A percentile compares a stretch with the other conserved stretches of the same genome.
Evolutionary conservation across 257 asterid genomes (phyloP).

Genomic region (Fraxinus quadrangulata): DNA sequence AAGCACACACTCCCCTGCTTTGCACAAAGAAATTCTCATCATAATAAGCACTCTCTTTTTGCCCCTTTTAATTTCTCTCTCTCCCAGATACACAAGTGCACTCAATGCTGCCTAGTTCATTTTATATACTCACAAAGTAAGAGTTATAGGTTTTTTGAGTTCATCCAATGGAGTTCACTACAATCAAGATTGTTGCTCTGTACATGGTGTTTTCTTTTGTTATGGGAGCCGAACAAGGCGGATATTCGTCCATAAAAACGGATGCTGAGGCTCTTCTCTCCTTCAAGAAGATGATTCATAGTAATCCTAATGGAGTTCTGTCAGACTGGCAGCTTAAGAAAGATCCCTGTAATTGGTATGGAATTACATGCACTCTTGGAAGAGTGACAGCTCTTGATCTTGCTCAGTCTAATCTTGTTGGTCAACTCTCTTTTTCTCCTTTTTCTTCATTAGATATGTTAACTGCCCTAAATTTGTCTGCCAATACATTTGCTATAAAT

Average conservation of each 20-base stretch:
- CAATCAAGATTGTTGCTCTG: conserved; percentile 32
- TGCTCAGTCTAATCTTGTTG: conserved; percentile 63
- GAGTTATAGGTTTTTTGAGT: not conserved
- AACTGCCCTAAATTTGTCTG: conserved; percentile 64
- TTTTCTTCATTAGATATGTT: conserved; percentile 61
- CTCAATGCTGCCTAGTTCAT: conserved; percentile 15
- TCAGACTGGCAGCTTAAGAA: conserved; percentile 58
- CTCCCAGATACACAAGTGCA: conserved; percentile 25
- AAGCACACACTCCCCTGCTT: conserved; percentile 54
- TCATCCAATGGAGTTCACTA: conserved; percentile 42
- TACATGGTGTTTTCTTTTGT: conserved; percentile 15
- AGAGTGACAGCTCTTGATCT: conserved; percentile 72
- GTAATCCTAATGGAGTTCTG: conserved; percentile 59
- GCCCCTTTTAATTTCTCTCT: not conserved
- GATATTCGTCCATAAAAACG: conserved; percentile 42
- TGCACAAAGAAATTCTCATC: conserved; percentile 56
- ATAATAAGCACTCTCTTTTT: conserved; percentile 49
- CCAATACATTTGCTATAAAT: conserved; percentile 55
- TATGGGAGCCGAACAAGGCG: conserved; percentile 22
- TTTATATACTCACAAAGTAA: not conserved
- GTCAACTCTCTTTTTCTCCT: conserved; percentile 56
- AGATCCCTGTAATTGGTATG: conserved; percentile 72
- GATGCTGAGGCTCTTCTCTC: conserved; percentile 66
- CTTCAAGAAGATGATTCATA: conserved; percentile 77
- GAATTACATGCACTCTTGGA: conserved; percentile 63